Conservation (phyloP, 495 filamentous ascomycete genomes). For the Cetradonia linearis region DNA sequence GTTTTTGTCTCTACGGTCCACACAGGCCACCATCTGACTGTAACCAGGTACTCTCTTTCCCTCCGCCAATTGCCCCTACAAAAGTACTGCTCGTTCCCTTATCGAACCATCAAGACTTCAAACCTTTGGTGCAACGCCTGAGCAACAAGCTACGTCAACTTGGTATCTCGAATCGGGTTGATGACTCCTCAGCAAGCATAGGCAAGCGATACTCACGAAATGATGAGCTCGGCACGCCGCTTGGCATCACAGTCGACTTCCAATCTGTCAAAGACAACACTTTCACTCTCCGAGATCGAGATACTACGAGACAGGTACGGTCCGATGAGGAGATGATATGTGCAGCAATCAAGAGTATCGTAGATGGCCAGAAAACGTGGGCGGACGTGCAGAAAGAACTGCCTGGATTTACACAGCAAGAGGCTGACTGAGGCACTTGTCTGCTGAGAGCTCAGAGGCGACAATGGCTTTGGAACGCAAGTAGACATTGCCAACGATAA, state of each 20-base stretch:
- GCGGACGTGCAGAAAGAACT: conserved; percentile 48
- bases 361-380: conserved; percentile 57
- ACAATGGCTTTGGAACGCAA: conserved; percentile 5
- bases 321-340: conserved; percentile 56
- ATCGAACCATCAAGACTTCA: conserved; percentile 48
- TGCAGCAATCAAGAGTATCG: conserved; percentile 48
- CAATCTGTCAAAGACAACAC: conserved; percentile 57
- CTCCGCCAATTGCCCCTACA: conserved; percentile 53
- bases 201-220: conserved; percentile 60
- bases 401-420: conserved; percentile 60
- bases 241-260: conserved; percentile 61
- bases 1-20: conserved; percentile 22
- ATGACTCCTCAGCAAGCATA: conserved; percentile 57
- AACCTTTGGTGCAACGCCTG: conserved; percentile 43
- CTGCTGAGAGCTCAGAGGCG: background rate
- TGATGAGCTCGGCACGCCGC: conserved; percentile 56
- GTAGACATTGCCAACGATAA: background rate
- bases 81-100: conserved; percentile 62
- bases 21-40: conserved; percentile 1
- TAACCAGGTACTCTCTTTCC: conserved; percentile 55
- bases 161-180: conserved; percentile 53
- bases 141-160: conserved; percentile 44
- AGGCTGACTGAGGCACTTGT: conserved; percentile 23
- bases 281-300: conserved; percentile 59
- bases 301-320: conserved; percentile 58